These are phyloP conservation scores for Diaporthe nobilis DNA, from an alignment of 2,329 filamentous ascomycete species.

Conservation along the genomic window DNA sequence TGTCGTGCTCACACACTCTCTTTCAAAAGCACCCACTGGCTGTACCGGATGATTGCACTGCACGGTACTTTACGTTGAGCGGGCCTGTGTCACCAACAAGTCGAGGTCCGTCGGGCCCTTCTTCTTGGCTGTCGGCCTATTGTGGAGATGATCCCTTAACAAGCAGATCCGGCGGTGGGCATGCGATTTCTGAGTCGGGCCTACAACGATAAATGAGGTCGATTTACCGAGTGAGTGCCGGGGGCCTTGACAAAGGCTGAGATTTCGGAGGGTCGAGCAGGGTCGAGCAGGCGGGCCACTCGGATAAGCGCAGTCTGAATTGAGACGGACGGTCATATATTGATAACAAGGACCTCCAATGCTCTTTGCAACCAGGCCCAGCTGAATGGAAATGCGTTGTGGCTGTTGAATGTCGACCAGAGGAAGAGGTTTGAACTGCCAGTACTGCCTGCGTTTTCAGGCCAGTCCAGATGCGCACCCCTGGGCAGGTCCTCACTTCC, in stretches of 20 bases:
- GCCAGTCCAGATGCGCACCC: background rate
- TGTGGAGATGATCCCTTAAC: slow-evolving; percentile 15
- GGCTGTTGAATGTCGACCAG: slow-evolving; percentile 5
- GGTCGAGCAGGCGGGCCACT: background rate
- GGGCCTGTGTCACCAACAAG: slow-evolving; percentile 27
- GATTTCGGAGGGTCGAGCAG: background rate
- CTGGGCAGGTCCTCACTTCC: slow-evolving; percentile 3
- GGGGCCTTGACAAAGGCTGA: slow-evolving; percentile 12
- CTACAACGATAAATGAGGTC: slow-evolving; percentile 1
- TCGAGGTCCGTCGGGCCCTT: slow-evolving; percentile 4
- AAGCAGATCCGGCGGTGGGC: slow-evolving; percentile 14
- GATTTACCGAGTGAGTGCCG: slow-evolving; percentile 22
- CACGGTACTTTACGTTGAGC: background rate
- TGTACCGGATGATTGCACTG: slow-evolving; percentile 4
- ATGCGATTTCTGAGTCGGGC: slow-evolving; percentile 6
- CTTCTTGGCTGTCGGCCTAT: slow-evolving; percentile 27
- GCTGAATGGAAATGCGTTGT: background rate
- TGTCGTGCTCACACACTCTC: background rate
- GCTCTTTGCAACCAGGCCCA: background rate
- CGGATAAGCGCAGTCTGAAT: background rate
- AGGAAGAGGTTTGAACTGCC: slow-evolving; percentile 4
- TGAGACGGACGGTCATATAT: background rate
- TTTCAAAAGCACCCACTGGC: background rate
- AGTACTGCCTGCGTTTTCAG: slow-evolving; percentile 6
- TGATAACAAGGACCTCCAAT: background rate